Evolutionary conservation across 108 stramenopile genomes (phyloP).

Genomic region (Parietichytrium sp.): DNA sequence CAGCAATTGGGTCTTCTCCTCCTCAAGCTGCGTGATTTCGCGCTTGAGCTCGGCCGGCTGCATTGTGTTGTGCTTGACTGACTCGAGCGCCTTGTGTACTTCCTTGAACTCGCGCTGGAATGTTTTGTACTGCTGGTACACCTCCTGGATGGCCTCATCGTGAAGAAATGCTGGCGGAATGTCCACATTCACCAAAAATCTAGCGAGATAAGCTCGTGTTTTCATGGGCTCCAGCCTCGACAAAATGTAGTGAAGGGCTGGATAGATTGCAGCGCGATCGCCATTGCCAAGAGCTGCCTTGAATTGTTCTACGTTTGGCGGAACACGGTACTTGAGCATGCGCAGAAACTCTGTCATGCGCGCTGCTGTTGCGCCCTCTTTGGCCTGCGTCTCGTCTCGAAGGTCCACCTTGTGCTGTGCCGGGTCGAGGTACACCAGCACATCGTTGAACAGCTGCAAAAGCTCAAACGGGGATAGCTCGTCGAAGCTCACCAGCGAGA

Average conservation of each 20-base stretch:
- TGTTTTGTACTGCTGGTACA: slow-evolving; percentile 60
- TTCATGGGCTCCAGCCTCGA: slow-evolving; percentile 58
- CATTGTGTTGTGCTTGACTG: slow-evolving; percentile 30
- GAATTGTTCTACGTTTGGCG: slow-evolving; percentile 42
- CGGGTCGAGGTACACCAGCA: slow-evolving; percentile 60
- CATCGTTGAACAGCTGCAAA: slow-evolving; percentile 66
- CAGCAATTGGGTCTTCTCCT: slow-evolving; percentile 60
- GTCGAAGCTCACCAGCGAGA: slow-evolving; percentile 66
- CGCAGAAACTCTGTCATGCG: slow-evolving; percentile 64
- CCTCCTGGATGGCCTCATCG: slow-evolving; percentile 58
- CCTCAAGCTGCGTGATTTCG: slow-evolving; percentile 64
- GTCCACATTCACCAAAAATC: slow-evolving; percentile 68
- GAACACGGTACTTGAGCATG: slow-evolving; percentile 66
- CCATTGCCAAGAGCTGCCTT: slow-evolving; percentile 44
- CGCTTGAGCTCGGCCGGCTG: slow-evolving; percentile 54
- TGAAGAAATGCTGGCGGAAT: slow-evolving; percentile 68
- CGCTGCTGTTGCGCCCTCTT: slow-evolving; percentile 10
- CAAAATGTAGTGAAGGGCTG: slow-evolving; percentile 68
- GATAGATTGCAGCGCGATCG: slow-evolving; percentile 59
- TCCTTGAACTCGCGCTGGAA: slow-evolving; percentile 73
- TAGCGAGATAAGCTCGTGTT: slow-evolving; percentile 71
- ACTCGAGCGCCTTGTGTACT: slow-evolving; percentile 68
- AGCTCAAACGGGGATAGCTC: slow-evolving; percentile 67
- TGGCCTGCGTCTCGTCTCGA: slow-evolving; percentile 41
- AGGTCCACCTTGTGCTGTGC: slow-evolving; percentile 49